These are phyloP conservation scores for Globisporangium spinosum DNA, from an alignment of 352 stramenopile genomes.

Conservation along the genomic window DNA sequence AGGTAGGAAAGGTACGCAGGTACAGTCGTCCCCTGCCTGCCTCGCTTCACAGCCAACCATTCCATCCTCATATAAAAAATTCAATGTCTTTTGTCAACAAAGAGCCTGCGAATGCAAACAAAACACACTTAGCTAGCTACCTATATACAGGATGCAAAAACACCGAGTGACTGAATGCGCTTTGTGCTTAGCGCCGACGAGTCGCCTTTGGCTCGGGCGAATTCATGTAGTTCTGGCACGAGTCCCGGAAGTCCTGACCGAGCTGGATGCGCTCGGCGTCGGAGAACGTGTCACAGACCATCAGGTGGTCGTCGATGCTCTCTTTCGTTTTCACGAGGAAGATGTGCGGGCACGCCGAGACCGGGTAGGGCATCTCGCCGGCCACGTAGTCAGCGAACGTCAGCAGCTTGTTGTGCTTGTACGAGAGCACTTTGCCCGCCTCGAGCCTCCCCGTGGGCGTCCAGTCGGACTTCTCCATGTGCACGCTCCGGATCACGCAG, in stretches of 20 bases:
- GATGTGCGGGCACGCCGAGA: constrained; percentile 67
- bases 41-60: not conserved
- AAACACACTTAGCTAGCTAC: not conserved
- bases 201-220: constrained; percentile 13
- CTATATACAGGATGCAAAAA: not conserved
- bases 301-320: constrained; percentile 70
- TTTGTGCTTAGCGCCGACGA: constrained; percentile 5
- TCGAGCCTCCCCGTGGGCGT: constrained; percentile 48
- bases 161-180: not conserved
- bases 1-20: no score
- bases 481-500: constrained; percentile 31
- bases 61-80: constrained; percentile 9
- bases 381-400: constrained; percentile 63
- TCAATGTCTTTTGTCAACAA: constrained; percentile 1
- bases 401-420: constrained; percentile 44
- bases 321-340: constrained; percentile 50
- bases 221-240: constrained; percentile 31
- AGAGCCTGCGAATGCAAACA: not conserved
- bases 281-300: constrained; percentile 63
- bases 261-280: constrained; percentile 46
- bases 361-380: constrained; percentile 33
- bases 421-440: constrained; percentile 48
- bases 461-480: constrained; percentile 25
- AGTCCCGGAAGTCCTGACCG: constrained; percentile 27
- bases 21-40: not conserved